Conservation (phyloP, 768 basidiomycete genomes). For the Mrakia frigida region DNA sequence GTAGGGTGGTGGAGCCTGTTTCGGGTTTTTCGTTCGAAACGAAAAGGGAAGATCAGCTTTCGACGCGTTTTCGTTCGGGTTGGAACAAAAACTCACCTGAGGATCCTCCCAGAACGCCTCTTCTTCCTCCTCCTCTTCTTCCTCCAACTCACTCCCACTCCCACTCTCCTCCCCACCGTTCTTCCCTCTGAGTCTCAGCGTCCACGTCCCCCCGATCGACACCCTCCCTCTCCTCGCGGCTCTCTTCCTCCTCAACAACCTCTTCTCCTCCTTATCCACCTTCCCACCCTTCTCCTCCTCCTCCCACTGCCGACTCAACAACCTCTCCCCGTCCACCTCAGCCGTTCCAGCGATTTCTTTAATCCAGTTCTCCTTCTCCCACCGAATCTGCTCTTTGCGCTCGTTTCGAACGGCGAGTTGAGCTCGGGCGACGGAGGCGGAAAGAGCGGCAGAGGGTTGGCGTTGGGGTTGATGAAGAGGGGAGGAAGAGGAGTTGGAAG, state of each 20-base stretch:
- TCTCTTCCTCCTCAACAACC: conserved; percentile 8
- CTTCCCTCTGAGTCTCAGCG: conserved; percentile 47
- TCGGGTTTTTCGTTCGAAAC: too few relatives aligned
- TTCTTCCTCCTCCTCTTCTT: conserved; percentile 50
- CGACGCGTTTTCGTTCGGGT: not conserved
- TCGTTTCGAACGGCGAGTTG: conserved; percentile 21
- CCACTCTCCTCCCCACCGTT: conserved; percentile 44
- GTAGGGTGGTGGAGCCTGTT: conserved; percentile 53
- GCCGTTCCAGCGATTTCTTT: conserved; percentile 8
- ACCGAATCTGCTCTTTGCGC: conserved; percentile 10
- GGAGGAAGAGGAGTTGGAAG: not conserved
- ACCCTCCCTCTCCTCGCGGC: conserved; percentile 35
- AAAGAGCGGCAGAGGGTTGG: too few relatives aligned
- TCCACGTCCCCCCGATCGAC: conserved; percentile 66
- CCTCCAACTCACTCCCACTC: conserved; percentile 48
- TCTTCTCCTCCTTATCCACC: conserved; percentile 21
- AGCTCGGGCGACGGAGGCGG: conserved; percentile 26
- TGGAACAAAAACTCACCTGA: not conserved
- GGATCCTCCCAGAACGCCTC: conserved; percentile 41
- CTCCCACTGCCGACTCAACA: conserved; percentile 19
- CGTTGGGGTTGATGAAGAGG: not conserved
- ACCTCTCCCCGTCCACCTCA: not conserved
- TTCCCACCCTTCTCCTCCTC: too few relatives aligned
- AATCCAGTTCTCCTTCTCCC: conserved; percentile 32
- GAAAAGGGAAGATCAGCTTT: not conserved